A percentile compares a stretch with the other conserved stretches of the same genome.
Evolutionary conservation across 768 basidiomycete species (phyloP).

Genomic region (Boletellus ananas): DNA sequence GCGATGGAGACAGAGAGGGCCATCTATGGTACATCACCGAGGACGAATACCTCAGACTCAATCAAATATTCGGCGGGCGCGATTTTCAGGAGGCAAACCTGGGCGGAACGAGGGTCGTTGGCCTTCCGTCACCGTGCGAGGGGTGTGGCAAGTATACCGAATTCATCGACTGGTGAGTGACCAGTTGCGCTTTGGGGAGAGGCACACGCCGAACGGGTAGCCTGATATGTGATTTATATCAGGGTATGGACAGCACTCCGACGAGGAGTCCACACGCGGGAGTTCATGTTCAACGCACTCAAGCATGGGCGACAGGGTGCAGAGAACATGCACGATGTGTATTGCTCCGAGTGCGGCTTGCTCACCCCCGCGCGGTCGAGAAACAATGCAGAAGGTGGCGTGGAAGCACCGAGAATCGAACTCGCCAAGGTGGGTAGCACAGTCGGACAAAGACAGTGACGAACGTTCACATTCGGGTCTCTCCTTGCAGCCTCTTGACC

Average conservation of each 20-base stretch:
- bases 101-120: slow-evolving; percentile 12
- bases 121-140: slow-evolving; percentile 1
- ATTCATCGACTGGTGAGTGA: slow-evolving; percentile 11
- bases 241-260: slow-evolving; percentile 18
- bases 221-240: no score
- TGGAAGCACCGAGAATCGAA: slow-evolving; percentile 9
- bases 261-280: slow-evolving; percentile 15
- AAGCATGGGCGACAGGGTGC: slow-evolving; percentile 12
- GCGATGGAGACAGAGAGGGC: neutral
- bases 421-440: slow-evolving; percentile 3
- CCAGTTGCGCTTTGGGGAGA: no score
- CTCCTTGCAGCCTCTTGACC: slow-evolving; percentile 13
- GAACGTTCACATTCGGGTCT: no score
- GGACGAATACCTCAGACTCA: slow-evolving; percentile 16
- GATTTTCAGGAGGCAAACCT: slow-evolving; percentile 13
- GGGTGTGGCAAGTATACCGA: slow-evolving; percentile 18
- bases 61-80: slow-evolving; percentile 6
- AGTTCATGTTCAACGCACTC: slow-evolving; percentile 16
- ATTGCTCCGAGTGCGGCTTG: slow-evolving; percentile 17
- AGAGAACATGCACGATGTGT: slow-evolving; percentile 17
- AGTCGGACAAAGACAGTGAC: neutral
- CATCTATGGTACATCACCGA: slow-evolving; percentile 19
- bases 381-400: slow-evolving; percentile 14
- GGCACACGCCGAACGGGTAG: no score
- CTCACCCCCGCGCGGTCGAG: slow-evolving; percentile 11